These are phyloP conservation scores for Mucor ambiguus DNA, from an alignment of 371 early-diverging fungal genomes.

Conservation along the genomic window DNA sequence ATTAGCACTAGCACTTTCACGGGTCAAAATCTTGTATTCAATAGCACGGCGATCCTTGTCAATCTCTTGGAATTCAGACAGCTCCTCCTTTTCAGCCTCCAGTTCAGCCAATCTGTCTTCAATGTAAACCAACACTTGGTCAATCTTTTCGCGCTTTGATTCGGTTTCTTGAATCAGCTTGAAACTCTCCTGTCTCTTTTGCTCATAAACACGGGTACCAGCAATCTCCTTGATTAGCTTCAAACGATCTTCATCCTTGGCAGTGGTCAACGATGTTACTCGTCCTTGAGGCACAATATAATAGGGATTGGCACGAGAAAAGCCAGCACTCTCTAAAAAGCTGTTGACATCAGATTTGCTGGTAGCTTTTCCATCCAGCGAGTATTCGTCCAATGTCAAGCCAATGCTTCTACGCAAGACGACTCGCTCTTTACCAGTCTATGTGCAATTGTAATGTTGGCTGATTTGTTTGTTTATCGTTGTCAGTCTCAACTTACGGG, in stretches of 20 bases:
- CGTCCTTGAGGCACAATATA: conserved; percentile 99
- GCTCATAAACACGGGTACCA: conserved; percentile 98
- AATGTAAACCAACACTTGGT: conserved; percentile 86
- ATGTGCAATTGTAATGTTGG: background rate
- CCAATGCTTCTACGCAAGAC: conserved; percentile 94
- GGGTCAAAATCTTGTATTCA: conserved; percentile 90
- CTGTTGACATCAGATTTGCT: conserved; percentile 94
- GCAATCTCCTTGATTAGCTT: conserved; percentile 97
- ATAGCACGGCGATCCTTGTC: conserved; percentile 88
- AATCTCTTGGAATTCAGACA: conserved; percentile 82
- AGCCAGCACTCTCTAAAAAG: conserved; percentile 96
- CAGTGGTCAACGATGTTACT: conserved; percentile 92
- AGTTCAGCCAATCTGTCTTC: conserved; percentile 89
- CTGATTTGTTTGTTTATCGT: background rate
- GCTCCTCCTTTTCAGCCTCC: conserved; percentile 93
- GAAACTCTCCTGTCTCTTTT: conserved; percentile 86
- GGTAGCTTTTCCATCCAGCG: conserved; percentile 89
- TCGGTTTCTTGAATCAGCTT: conserved; percentile 95
- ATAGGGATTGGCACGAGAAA: conserved; percentile 98
- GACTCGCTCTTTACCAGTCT: conserved; percentile 90
- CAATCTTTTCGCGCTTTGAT: conserved; percentile 87
- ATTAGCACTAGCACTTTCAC: conserved; percentile 83
- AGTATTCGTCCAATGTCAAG: conserved; percentile 97
- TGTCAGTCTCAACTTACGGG: conserved; percentile 61
- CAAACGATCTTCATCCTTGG: conserved; percentile 91